Percentiles rank a stretch among this genome's conserved stretches.
phyloP scores from a whole-genome alignment of 108 stramenopile genomes.

The Halocafeteria seosinensis region DNA sequence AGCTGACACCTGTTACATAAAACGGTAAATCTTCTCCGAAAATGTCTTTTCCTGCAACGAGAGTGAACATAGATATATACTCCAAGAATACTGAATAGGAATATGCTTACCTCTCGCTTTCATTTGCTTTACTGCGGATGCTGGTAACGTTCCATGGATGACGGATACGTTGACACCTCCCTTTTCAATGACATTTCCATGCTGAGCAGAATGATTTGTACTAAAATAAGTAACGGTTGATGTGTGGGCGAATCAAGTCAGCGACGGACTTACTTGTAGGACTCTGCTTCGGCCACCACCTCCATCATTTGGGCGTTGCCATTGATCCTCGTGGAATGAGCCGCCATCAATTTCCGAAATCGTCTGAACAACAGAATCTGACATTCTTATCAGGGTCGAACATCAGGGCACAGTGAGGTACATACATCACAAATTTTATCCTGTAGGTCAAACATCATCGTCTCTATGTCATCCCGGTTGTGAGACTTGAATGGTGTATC shows the following conservation, averaged over 20 bases:
- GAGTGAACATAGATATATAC: constrained; percentile 45
- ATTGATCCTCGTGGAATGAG: constrained; percentile 47
- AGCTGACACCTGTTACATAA: constrained; percentile 80
- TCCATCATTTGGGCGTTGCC: constrained; percentile 77
- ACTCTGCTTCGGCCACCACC: constrained; percentile 81
- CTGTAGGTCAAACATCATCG: constrained; percentile 3
- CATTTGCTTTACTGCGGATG: constrained; percentile 11
- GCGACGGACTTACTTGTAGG: constrained; percentile 17
- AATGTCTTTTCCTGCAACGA: not conserved
- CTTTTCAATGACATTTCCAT: constrained; percentile 93
- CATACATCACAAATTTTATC: constrained; percentile 7
- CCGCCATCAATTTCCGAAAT: constrained; percentile 2
- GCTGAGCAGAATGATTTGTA: not conserved
- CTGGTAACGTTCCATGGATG: constrained; percentile 57
- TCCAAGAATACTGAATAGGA: constrained; percentile 42
- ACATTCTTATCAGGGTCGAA: not conserved
- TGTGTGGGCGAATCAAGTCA: not conserved
- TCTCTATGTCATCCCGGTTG: constrained; percentile 1
- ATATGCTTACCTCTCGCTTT: constrained; percentile 21
- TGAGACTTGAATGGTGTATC: not conserved
- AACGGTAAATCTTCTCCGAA: constrained; percentile 52
- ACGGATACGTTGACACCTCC: constrained; percentile 88
- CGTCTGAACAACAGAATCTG: not conserved
- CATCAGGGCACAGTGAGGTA: not conserved
- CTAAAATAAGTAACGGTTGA: not conserved